Evolutionary conservation across 140 eudicot species (phyloP), one percentile per base, ranked within the genome.

Genomic region (Anethum foeniculum): DNA sequence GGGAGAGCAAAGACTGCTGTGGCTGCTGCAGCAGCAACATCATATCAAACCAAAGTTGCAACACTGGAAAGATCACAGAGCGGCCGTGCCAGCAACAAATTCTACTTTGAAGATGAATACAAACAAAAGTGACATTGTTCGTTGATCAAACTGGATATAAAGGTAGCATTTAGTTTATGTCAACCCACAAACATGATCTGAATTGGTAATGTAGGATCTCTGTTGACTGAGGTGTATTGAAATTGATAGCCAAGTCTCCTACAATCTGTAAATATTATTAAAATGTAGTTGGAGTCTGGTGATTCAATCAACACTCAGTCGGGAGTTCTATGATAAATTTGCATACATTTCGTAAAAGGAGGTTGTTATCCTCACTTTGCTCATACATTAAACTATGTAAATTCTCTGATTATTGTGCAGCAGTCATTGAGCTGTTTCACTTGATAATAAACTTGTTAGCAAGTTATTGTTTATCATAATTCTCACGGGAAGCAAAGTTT

Each of bases 31-130:
- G n/a, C 74, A 28, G 74, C 74, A 68, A 34, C 74, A 12, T 30
- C 74, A 36, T 90, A 92, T 62, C 86, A 91, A 46, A 91, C 93
- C n/a, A 90, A 87, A 74, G 90, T 90, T 60, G 91, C 89, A 14
- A 86, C 88, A 0, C 43, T 88, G 75, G 93, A 85, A 52, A 77
- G 85, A 80, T 84, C 93, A 71, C 82, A 84, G 0, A 90, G 86
- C 6, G 80, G 87, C 41, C n/a, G 47, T 0, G 30, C 7, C 77
- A 72, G 16, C 28, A 72, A 72, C 30, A 36, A 72, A 41, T 72
- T 72, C 14, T 72, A 72, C 7, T 72, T 72, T 19, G 52, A 71
- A 71, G 76, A 72, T 21, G 77, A 43, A 72, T 72, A 72, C 49
- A 72, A 87, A 81, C 88, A 71, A 52, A 64, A 60, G 56, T 23